phyloP scores from a whole-genome alignment of 768 basidiomycete species.

The Neoboletus magnificus region DNA sequence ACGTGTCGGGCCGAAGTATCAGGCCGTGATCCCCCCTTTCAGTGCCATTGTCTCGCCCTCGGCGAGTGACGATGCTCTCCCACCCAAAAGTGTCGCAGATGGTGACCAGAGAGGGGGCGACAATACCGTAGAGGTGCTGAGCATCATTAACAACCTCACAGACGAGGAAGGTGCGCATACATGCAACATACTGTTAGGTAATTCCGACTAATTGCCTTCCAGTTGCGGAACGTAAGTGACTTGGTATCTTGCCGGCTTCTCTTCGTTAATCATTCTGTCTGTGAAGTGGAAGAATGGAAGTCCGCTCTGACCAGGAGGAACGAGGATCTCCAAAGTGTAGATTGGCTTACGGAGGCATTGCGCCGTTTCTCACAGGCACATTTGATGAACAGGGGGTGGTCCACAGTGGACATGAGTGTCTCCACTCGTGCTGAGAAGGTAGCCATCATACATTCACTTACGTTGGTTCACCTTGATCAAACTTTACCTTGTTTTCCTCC shows the following conservation, averaged over 20 bases:
- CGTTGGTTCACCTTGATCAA: conserved; percentile 9
- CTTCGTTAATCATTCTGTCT: conserved; percentile 1
- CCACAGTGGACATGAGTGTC: conserved; percentile 61
- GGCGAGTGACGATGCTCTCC: background rate
- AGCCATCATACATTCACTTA: conserved; percentile 8
- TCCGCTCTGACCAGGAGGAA: conserved; percentile 49
- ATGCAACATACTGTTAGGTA: conserved; percentile 13
- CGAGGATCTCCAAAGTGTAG: conserved; percentile 59
- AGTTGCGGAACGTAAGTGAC: conserved; percentile 57
- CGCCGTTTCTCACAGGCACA: conserved; percentile 70
- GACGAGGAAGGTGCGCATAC: conserved; percentile 60
- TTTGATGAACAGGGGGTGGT: conserved; percentile 51
- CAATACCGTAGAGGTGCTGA: conserved; percentile 68
- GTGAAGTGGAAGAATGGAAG: conserved; percentile 66
- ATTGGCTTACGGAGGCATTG: conserved; percentile 77
- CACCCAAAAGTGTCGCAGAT: conserved; percentile 12
- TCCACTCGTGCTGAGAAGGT: conserved; percentile 65
- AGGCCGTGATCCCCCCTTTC: conserved; percentile 53
- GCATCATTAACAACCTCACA: conserved; percentile 60
- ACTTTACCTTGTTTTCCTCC: conserved; percentile 2
- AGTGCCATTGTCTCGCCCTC: conserved; percentile 40
- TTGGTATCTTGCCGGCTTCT: background rate
- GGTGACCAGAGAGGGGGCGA: conserved; percentile 65
- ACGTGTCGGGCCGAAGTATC: conserved; percentile 85
- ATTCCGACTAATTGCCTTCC: conserved; percentile 20